These are phyloP conservation scores for Picea glauca DNA, from an alignment of 75 land plant species.

Conservation along the genomic window DNA sequence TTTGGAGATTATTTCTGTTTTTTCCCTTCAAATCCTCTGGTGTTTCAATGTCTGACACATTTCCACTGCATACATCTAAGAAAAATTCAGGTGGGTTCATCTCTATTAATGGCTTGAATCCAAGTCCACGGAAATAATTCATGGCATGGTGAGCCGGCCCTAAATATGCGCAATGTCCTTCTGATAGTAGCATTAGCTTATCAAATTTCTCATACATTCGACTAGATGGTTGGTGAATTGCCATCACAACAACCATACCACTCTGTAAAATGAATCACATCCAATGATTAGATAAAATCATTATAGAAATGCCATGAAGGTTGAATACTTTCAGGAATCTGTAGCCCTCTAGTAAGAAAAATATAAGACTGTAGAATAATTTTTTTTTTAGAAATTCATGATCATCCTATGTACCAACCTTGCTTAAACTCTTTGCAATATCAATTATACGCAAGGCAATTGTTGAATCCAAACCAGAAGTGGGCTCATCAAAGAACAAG, in stretches of 20 bases:
- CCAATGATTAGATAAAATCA: neutral
- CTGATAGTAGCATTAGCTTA: constrained; percentile 28
- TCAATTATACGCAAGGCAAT: constrained; percentile 34
- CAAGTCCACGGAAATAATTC: constrained; percentile 18
- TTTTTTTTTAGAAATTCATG: neutral
- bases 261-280: neutral
- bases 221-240: constrained; percentile 41
- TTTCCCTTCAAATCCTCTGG: neutral
- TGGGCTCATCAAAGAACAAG: constrained; percentile 35
- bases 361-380: neutral
- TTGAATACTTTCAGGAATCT: neutral
- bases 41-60: constrained; percentile 15
- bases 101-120: constrained; percentile 20
- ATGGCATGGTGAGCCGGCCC: constrained; percentile 18
- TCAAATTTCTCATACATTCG: constrained; percentile 31
- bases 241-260: constrained; percentile 21
- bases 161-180: constrained; percentile 26
- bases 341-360: neutral
- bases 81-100: constrained; percentile 43
- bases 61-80: constrained; percentile 28
- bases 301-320: neutral
- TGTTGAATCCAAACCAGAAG: constrained; percentile 42
- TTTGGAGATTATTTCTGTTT: no score
- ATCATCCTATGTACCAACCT: neutral
- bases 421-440: constrained; percentile 22